Evolutionary conservation across 306 rosid genomes (phyloP).

Genomic region (Vicia villosa): DNA sequence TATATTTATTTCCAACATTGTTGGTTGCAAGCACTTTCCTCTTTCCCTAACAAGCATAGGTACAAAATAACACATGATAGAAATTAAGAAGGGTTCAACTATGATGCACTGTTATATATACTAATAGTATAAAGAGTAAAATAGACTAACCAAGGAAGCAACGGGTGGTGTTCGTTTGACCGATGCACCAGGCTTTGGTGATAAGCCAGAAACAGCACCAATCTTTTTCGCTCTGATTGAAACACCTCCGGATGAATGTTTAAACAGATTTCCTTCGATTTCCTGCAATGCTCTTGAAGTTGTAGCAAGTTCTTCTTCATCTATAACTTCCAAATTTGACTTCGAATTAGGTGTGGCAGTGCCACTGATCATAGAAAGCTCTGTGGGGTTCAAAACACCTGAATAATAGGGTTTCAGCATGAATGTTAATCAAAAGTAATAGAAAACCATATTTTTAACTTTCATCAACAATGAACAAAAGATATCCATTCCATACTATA

Average conservation of each 20-base stretch:
- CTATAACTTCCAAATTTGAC: constrained; percentile 54
- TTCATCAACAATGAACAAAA: constrained; percentile 1
- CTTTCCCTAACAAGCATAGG: constrained; percentile 54
- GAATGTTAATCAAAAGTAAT: not conserved
- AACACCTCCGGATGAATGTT: constrained; percentile 44
- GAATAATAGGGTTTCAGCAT: constrained; percentile 7
- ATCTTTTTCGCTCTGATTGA: constrained; percentile 24
- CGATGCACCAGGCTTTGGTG: constrained; percentile 47
- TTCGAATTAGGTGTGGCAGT: constrained; percentile 39
- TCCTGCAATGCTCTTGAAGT: constrained; percentile 43
- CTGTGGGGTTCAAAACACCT: constrained; percentile 82
- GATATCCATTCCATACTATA: not conserved
- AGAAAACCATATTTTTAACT: not conserved
- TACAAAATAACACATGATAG: constrained; percentile 6
- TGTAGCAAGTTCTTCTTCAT: constrained; percentile 55
- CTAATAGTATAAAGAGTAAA: not conserved
- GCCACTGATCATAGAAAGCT: constrained; percentile 83
- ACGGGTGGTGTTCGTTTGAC: constrained; percentile 42
- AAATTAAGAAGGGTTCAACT: constrained; percentile 15
- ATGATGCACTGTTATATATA: not conserved
- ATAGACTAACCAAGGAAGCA: constrained; percentile 50
- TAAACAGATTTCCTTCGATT: constrained; percentile 55
- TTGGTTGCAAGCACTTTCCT: constrained; percentile 61
- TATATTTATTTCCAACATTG: constrained; percentile 57
- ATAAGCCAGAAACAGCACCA: constrained; percentile 36